These are phyloP conservation scores for Lepiota brunneoincarnata DNA, from an alignment of 768 basidiomycete species.

Conservation along the genomic window DNA sequence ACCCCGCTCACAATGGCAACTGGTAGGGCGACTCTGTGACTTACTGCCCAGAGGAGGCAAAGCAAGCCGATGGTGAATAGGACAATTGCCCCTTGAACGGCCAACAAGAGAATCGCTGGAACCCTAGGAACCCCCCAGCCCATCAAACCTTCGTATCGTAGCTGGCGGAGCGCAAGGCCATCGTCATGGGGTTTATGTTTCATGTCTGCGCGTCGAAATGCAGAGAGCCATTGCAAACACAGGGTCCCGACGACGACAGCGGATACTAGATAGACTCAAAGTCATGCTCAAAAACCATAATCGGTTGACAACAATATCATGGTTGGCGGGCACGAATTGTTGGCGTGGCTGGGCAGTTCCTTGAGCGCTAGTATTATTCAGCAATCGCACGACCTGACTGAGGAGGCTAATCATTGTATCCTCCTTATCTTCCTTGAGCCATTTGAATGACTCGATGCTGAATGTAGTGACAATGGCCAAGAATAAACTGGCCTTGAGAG, in stretches of 20 bases:
- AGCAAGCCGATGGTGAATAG: constrained; percentile 8
- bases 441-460: not conserved
- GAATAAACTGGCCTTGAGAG: constrained; percentile 8
- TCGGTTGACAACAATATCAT: constrained; percentile 5
- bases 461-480: constrained; percentile 6
- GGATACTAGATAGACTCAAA: constrained; percentile 6
- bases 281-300: constrained; percentile 11
- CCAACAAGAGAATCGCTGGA: constrained; percentile 1
- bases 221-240: constrained; percentile 9
- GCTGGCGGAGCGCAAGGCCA: constrained; percentile 10
- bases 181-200: not conserved
- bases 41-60: constrained; percentile 3
- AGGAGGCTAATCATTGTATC: not conserved
- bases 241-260: constrained; percentile 5
- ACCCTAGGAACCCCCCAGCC: constrained; percentile 6
- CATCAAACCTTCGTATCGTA: constrained; percentile 6
- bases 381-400: not conserved
- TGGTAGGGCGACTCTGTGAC: constrained; percentile 1
- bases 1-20: constrained; percentile 7
- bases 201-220: not conserved
- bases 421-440: not conserved
- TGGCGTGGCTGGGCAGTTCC: not conserved
- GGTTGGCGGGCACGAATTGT: not conserved
- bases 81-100: constrained; percentile 2
- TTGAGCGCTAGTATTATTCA: constrained; percentile 1